Evolutionary conservation across 2,329 filamentous ascomycete genomes (phyloP), one percentile per base, ranked within the genome.

Genomic region (Laburnicola sp.): DNA sequence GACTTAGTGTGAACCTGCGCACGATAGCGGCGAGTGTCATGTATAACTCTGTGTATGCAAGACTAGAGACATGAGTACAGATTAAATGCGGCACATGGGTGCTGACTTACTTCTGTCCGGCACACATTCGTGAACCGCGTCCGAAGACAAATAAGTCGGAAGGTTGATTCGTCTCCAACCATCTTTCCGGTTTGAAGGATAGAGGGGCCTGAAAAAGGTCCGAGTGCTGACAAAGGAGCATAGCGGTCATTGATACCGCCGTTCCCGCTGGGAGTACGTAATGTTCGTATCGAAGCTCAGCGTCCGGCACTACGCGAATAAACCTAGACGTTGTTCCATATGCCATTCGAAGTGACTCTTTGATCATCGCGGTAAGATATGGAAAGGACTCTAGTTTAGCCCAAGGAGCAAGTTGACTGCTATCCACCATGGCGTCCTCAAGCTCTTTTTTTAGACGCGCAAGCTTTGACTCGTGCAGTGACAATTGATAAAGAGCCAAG

Each of bases 181-280:
- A 59, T 40, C 60, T 9, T 43, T 63, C 59, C 6, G 60, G 59
- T 8, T 25, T 22, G 49, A 62, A 63, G 21, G 34, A 34, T 0
- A 32, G 5, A 2, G 52, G 49, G 0, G 51, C 34, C 2, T 45
- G 36, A 25, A 60, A 63, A n/a, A 68, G 53, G 6, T 51, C 45
- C 21, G 47, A 6, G 50, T 67, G 21, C 11, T 30, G 38, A 23
- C 37, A 45, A 40, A 65, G 51, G 34, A 62, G 55, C 32, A 52
- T 45, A 46, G 50, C 54, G 16, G 62, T 57, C 55, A 63, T 61
- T 47, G 59, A 64, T 16, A 70, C 54, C 1, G 59, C 53, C 4
- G 59, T 60, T 5, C 41, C 26, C 3, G 49, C 35, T 35, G 50
- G 50, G 16, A 52, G 43, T 3, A 48, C 28, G 35, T 42, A 52